A percentile compares a stretch with the other conserved stretches of the same genome.
These are phyloP conservation scores for barley (Hordeum vulgare) DNA, from an alignment of 176 grass and related monocot species.

Conservation along the genomic window MorexV3_pseudomolecules_assembly NC_058524.1:596513764-596514263, in stretches of 20 bases:
- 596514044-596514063: neutral
- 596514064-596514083: slow-evolving; percentile 23
- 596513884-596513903: slow-evolving; percentile 22
- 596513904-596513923: slow-evolving; percentile 12
- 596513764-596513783: too few relatives aligned
- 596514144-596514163: neutral
- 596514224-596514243: neutral
- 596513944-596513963: slow-evolving; percentile 21
- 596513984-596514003: neutral
- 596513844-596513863: neutral
- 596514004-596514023: neutral
- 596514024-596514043: too few relatives aligned
- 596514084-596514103: neutral
- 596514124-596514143: neutral
- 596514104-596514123: neutral
- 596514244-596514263: slow-evolving; percentile 39
- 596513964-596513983: slow-evolving; percentile 23
- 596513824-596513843: neutral
- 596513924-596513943: slow-evolving; percentile 30
- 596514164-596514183: neutral
- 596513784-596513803: too few relatives aligned
- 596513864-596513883: neutral
- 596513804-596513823: neutral
- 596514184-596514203: neutral
- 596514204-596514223: neutral